phyloP scores from a whole-genome alignment of 441 rosid species.

The Gossypium trilobum region DNA sequence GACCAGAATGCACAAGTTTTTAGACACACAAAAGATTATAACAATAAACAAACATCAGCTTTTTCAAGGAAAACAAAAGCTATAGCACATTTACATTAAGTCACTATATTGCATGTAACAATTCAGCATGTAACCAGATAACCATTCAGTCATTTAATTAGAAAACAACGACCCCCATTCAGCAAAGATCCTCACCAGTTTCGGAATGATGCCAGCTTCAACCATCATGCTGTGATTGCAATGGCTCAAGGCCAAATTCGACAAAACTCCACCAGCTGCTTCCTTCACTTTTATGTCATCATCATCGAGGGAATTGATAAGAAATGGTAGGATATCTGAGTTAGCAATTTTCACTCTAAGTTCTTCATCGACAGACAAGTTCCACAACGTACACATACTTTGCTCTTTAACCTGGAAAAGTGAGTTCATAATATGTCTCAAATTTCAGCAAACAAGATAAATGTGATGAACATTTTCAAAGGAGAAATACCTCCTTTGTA shows the following conservation, averaged over 20 bases:
- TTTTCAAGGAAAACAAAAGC: not conserved
- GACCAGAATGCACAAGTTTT: not conserved
- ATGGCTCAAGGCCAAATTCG: conserved; percentile 52
- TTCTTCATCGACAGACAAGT: conserved; percentile 71
- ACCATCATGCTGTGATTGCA: conserved; percentile 53
- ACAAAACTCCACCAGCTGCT: conserved; percentile 79
- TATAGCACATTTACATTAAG: not conserved
- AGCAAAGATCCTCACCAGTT: conserved; percentile 44
- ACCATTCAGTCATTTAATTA: not conserved
- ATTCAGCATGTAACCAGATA: not conserved
- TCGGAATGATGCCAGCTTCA: conserved; percentile 66
- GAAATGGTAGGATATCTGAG: conserved; percentile 40
- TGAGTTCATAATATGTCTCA: conserved; percentile 19
- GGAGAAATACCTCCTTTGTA: conserved; percentile 31
- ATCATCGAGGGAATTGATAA: conserved; percentile 53
- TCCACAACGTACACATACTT: conserved; percentile 61
- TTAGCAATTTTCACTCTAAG: conserved; percentile 50
- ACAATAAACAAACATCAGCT: not conserved
- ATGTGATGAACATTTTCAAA: conserved; percentile 14
- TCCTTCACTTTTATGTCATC: conserved; percentile 57
- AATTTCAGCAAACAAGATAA: conserved; percentile 19
- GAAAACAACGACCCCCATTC: not conserved
- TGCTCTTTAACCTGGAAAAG: conserved; percentile 62
- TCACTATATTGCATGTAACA: not conserved
- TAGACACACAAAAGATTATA: not conserved